Evolutionary conservation across 768 basidiomycete genomes (phyloP).

Genomic region (Pulveroboletus sp.): DNA sequence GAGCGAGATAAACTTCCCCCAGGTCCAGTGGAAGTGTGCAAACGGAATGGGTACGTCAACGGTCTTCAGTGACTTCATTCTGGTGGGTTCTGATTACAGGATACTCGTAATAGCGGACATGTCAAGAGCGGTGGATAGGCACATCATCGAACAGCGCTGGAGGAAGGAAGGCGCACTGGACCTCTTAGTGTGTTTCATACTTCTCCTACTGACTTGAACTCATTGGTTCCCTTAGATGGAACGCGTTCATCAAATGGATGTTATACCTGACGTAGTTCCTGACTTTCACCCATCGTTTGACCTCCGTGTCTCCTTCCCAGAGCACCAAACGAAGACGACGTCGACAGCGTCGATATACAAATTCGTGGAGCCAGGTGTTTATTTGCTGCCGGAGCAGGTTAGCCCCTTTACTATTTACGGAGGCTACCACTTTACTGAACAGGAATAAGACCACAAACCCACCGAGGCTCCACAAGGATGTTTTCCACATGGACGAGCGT

Average conservation of each 20-base stretch:
- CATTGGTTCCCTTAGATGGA: constrained; percentile 62
- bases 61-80: background rate
- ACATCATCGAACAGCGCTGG: constrained; percentile 82
- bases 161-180: constrained; percentile 79
- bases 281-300: constrained; percentile 69
- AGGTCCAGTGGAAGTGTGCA: constrained; percentile 69
- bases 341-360: constrained; percentile 24
- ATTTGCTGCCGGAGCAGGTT: constrained; percentile 65
- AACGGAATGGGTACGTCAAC: constrained; percentile 70
- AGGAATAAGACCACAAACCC: constrained; percentile 52
- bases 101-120: constrained; percentile 48
- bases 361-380: constrained; percentile 67
- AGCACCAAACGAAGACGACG: constrained; percentile 15
- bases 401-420: constrained; percentile 10
- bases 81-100: background rate
- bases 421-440: constrained; percentile 1
- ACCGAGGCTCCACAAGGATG: constrained; percentile 65
- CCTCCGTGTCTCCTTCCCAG: constrained; percentile 59
- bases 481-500: constrained; percentile 76
- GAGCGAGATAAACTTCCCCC: constrained; percentile 79
- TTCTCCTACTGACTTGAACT: background rate
- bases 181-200: constrained; percentile 50
- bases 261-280: constrained; percentile 83
- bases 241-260: constrained; percentile 84
- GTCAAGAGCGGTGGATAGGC: constrained; percentile 66